Evolutionary conservation across 1,284 basidiomycete genomes (phyloP), one percentile per base, ranked within the genome.

Genomic region (Caloboletus inedulis): DNA sequence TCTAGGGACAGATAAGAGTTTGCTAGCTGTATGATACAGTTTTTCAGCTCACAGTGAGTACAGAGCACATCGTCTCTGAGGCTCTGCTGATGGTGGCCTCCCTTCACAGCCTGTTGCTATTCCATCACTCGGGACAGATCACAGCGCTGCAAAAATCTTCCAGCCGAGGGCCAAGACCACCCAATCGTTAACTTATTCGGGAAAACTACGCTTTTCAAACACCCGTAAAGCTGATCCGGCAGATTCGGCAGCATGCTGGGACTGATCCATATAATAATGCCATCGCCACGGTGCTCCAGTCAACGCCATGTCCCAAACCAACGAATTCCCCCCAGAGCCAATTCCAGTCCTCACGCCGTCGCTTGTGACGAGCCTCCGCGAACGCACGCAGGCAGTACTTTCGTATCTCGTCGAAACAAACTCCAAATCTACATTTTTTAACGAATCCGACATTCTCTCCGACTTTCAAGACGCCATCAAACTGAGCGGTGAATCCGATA

Each of bases 341-440:
- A 53, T 60, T 35, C 18, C 46, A 18, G 25, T 25, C 23, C 57
- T 63, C 35, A 53, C 59, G 1, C 53, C 54, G 3, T 46, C 43
- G 10, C 62, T 66, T 10, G 43, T 51, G 19, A 44, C 47, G 18
- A 49, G 30, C 33, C 64, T 64, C n/a, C 52, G 43, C 4, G 41
- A 68, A 40, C 54, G 54, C 34, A 59, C 60, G 33, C 58, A 55
- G 30, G 40, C 51, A 30, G 53, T 63, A 50, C 64, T 66, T 25
- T 58, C 54, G 9, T 56, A 64, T 27, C 57, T 66, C 49, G 56
- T 56, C 42, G 42, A 61, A 29, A 54, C 53, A 12, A 65, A 66
- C 23, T 53, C 56, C 3, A 35, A 43, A 25, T 57, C 62, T 1
- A 52, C 45, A 0, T 65, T 52, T 45, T 64, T 63, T 23, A 57